phyloP scores from a whole-genome alignment of 2,329 filamentous ascomycete genomes.

The Fusarium chuoi region DNA sequence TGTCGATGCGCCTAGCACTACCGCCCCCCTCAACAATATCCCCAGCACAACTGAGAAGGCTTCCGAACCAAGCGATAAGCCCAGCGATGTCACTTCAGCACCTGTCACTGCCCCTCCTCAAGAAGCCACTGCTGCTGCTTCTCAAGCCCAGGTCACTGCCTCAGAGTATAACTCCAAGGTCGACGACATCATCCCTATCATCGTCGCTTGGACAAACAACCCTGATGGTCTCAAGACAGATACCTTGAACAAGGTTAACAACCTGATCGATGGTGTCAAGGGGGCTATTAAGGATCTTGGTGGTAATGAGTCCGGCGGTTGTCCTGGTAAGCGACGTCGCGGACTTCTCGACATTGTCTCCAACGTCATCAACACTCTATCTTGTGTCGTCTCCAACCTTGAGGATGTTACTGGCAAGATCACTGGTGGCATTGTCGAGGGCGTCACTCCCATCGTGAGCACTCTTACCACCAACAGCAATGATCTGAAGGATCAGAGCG shows the following conservation, averaged over 20 bases:
- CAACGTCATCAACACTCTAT: background rate
- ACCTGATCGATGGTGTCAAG: slow-evolving; percentile 14
- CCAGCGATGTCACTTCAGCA: background rate
- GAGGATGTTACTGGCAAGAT: slow-evolving; percentile 5
- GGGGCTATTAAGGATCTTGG: slow-evolving; percentile 6
- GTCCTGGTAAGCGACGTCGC: slow-evolving; percentile 2
- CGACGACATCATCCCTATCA: slow-evolving; percentile 8
- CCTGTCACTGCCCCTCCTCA: background rate
- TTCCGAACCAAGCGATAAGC: background rate
- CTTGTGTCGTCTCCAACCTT: slow-evolving; percentile 2
- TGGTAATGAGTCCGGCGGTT: background rate
- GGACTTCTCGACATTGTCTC: slow-evolving; percentile 1
- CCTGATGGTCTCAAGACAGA: slow-evolving; percentile 9
- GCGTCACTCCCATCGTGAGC: slow-evolving; percentile 1
- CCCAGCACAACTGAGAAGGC: background rate
- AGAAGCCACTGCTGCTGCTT: background rate
- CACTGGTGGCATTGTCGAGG: slow-evolving; percentile 4
- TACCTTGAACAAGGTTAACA: slow-evolving; percentile 18
- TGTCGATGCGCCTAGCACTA: background rate
- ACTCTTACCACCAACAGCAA: slow-evolving; percentile 4
- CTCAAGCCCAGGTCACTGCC: slow-evolving; percentile 6
- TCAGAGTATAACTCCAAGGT: slow-evolving; percentile 12
- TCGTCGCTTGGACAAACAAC: slow-evolving; percentile 2
- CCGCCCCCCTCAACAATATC: background rate
- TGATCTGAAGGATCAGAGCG: slow-evolving; percentile 14